A percentile compares a stretch with the other conserved stretches of the same genome.
Evolutionary conservation across 208 protist species (phyloP).

Genomic region (Leishmania gerbilli): DNA sequence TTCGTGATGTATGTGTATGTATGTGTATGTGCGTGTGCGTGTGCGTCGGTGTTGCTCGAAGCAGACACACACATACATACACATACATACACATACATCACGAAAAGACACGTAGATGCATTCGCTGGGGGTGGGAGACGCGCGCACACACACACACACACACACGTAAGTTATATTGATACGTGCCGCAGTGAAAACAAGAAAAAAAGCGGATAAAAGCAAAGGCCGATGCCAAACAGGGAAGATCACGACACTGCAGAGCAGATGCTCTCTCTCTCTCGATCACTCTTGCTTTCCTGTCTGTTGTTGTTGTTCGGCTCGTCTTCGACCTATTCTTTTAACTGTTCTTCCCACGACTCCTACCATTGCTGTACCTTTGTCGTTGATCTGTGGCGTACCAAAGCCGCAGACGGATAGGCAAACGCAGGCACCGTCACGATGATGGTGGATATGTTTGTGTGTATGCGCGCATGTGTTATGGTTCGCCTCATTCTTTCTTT

Average conservation of each 20-base stretch:
- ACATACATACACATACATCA: no score
- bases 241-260: neutral
- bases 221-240: neutral
- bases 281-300: neutral
- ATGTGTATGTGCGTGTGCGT: no score
- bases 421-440: neutral
- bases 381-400: neutral
- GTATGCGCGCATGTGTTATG: neutral
- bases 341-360: neutral
- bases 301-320: neutral
- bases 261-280: neutral
- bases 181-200: neutral
- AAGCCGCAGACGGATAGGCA: neutral
- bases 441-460: neutral
- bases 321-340: neutral
- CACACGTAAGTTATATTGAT: neutral
- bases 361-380: neutral
- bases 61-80: no score
- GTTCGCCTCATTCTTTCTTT: neutral
- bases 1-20: no score
- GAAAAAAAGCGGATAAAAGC: neutral
- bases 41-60: no score
- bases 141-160: neutral
- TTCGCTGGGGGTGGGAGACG: neutral
- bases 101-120: no score